phyloP scores from a whole-genome alignment of 345 rosid genomes.

The Murraya paniculata region DNA sequence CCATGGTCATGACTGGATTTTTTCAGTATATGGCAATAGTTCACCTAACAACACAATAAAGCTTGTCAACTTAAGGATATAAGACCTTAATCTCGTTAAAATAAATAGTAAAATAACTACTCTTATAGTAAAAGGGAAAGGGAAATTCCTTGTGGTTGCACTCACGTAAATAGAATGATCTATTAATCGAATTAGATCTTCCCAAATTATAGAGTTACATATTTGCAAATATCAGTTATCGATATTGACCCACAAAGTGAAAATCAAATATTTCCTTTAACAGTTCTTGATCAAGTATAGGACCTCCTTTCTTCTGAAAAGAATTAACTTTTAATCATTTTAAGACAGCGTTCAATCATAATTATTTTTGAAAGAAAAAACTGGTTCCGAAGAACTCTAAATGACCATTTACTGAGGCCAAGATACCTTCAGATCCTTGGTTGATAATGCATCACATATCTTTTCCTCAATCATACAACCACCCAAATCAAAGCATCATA shows the following conservation, averaged over 20 bases:
- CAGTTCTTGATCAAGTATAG: neutral
- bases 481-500: neutral
- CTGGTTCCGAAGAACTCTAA: neutral
- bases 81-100: neutral
- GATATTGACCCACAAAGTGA: neutral
- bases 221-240: neutral
- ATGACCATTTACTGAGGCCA: neutral
- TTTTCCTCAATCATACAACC: neutral
- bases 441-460: neutral
- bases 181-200: neutral
- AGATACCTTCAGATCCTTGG: neutral
- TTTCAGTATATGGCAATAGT: slow-evolving; percentile 67
- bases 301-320: neutral
- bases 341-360: neutral
- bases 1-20: slow-evolving; percentile 54
- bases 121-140: neutral
- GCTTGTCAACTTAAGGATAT: slow-evolving; percentile 14
- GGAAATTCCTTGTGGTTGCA: neutral
- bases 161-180: neutral
- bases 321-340: neutral
- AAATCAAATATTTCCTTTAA: neutral
- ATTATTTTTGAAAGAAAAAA: neutral
- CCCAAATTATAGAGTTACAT: neutral
- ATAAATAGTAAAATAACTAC: neutral
- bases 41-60: slow-evolving; percentile 44